Conservation (phyloP, 2,329 filamentous ascomycete genomes). For the Colletotrichum brevisporum region DNA sequence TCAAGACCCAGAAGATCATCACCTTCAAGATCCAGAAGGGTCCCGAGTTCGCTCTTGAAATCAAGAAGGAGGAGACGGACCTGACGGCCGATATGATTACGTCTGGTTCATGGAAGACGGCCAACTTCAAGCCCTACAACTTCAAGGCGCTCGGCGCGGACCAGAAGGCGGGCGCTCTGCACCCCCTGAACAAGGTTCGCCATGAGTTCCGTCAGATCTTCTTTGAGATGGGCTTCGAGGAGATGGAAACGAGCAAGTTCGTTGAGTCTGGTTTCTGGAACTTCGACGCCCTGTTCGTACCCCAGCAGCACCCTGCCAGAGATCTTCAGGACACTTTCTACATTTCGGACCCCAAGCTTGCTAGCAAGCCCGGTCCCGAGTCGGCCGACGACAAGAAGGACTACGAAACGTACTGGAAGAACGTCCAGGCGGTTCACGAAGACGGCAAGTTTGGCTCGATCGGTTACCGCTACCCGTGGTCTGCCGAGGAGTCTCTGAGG, state of each 20-base stretch:
- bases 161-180: slow-evolving; percentile 73
- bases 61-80: slow-evolving; percentile 94
- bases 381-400: slow-evolving; percentile 71
- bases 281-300: slow-evolving; percentile 42
- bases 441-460: slow-evolving; percentile 94
- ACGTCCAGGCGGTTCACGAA: slow-evolving; percentile 89
- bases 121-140: slow-evolving; percentile 85
- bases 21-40: slow-evolving; percentile 88
- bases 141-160: slow-evolving; percentile 81
- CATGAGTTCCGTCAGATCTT: slow-evolving; percentile 98
- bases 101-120: slow-evolving; percentile 91
- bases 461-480: slow-evolving; percentile 96
- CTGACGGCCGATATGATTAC: slow-evolving; percentile 93
- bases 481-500: slow-evolving; percentile 85
- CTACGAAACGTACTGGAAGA: slow-evolving; percentile 90
- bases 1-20: slow-evolving; percentile 86
- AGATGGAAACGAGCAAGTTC: slow-evolving; percentile 95
- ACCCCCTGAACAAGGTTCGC: slow-evolving; percentile 91
- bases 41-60: slow-evolving; percentile 87
- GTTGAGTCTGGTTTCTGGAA: slow-evolving; percentile 97
- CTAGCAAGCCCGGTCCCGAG: slow-evolving; percentile 75
- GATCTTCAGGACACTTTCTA: slow-evolving; percentile 99
- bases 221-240: slow-evolving; percentile 98
- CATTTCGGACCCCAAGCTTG: slow-evolving; percentile 87
- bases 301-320: slow-evolving; percentile 89